These are phyloP conservation scores for Priceomyces haplophilus DNA, from an alignment of 805 yeast species.

Conservation along the genomic window DNA sequence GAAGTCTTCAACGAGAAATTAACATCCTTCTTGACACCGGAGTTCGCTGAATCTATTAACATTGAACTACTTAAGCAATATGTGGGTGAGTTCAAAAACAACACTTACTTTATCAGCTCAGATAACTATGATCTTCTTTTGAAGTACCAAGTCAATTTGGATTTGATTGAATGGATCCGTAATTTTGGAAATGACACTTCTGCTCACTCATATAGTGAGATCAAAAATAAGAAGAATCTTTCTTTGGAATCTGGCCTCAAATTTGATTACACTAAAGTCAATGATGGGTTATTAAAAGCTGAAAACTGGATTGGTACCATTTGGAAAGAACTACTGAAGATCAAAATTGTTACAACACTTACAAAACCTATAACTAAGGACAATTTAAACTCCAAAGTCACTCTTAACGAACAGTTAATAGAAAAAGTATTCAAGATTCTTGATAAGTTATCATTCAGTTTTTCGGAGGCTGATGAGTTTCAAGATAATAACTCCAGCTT, in stretches of 20 bases:
- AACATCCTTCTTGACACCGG: conserved; percentile 15
- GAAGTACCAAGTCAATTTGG: conserved; percentile 21
- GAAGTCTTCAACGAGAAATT: conserved; percentile 19
- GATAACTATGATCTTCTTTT: conserved; percentile 28
- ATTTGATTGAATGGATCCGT: conserved; percentile 14
- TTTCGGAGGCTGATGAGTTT: conserved; percentile 28
- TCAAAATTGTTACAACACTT: conserved; percentile 17
- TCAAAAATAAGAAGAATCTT: conserved; percentile 20
- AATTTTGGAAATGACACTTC: conserved; percentile 1
- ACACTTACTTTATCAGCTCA: conserved; percentile 24
- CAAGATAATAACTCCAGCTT: conserved; percentile 14
- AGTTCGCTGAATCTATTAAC: conserved; percentile 16
- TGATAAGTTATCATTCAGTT: conserved; percentile 22
- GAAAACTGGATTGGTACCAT: conserved; percentile 23
- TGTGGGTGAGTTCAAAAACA: conserved; percentile 24
- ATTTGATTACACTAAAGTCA: conserved; percentile 15
- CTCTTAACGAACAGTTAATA: conserved; percentile 18
- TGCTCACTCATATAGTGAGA: conserved; percentile 19
- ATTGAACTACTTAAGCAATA: conserved; percentile 23
- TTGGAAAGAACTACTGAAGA: conserved; percentile 14
- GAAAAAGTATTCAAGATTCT: conserved; percentile 18
- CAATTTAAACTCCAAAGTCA: conserved; percentile 15
- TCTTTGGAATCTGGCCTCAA: conserved; percentile 19
- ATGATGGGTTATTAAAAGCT: conserved; percentile 12
- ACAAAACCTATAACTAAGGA: conserved; percentile 13